Evolutionary conservation across 225 moss, liverwort and hornwort genomes (phyloP).

Genomic region (Physcomitrium patens): DNA sequence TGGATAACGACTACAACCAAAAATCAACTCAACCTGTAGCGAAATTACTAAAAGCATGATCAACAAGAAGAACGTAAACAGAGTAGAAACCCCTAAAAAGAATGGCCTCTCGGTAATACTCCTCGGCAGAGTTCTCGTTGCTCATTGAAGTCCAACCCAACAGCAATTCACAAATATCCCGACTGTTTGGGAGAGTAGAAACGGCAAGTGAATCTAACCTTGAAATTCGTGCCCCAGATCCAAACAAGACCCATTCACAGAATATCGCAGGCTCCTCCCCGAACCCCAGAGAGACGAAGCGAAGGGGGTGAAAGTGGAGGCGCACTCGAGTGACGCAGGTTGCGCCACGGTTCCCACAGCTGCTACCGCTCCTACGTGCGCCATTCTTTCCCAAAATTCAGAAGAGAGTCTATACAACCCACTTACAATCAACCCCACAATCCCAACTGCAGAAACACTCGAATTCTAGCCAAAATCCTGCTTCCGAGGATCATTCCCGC

Average conservation of each 20-base stretch:
- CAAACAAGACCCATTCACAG: constrained; percentile 16
- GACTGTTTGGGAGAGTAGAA: too few relatives aligned
- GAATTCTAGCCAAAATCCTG: too few relatives aligned
- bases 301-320: constrained; percentile 34
- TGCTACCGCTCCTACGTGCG: constrained; percentile 51
- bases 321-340: constrained; percentile 20
- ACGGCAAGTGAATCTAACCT: constrained; percentile 20
- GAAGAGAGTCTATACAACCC: too few relatives aligned
- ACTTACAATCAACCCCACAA: too few relatives aligned
- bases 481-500: too few relatives aligned
- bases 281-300: constrained; percentile 53
- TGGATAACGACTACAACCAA: not conserved
- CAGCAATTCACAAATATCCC: not conserved
- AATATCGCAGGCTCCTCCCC: constrained; percentile 20
- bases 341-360: constrained; percentile 37
- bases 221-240: constrained; percentile 37
- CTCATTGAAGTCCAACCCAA: not conserved
- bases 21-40: not conserved
- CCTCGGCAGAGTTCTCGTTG: not conserved
- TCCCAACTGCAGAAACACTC: too few relatives aligned
- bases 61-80: not conserved
- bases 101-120: not conserved
- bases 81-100: too few relatives aligned
- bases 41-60: not conserved
- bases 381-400: constrained; percentile 26